phyloP scores from a whole-genome alignment of 2,329 filamentous ascomycete genomes.

The Aspergillus niger region DNA sequence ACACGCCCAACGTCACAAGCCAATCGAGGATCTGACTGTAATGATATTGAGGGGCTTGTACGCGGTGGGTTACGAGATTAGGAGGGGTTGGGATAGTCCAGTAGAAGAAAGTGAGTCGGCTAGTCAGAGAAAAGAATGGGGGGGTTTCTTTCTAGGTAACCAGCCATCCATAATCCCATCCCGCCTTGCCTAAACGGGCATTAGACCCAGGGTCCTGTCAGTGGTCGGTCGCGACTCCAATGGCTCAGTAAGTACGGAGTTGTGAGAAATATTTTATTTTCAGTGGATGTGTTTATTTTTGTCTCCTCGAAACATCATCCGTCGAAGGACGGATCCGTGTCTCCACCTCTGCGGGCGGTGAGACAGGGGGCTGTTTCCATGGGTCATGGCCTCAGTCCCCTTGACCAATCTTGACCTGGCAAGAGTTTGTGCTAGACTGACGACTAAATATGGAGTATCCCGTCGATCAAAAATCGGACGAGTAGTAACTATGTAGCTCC shows the following conservation, averaged over 20 bases:
- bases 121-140: not conserved
- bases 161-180: not conserved
- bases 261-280: not conserved
- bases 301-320: not conserved
- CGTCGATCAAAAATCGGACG: not conserved
- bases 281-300: too few relatives aligned
- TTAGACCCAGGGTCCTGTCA: constrained; percentile 1
- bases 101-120: not conserved
- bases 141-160: not conserved
- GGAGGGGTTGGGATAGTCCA: not conserved
- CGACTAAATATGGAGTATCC: too few relatives aligned
- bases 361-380: not conserved
- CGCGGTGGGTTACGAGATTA: not conserved
- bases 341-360: constrained; percentile 1
- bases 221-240: not conserved
- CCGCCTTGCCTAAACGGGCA: not conserved
- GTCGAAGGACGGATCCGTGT: not conserved
- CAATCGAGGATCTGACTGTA: not conserved
- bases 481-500: not conserved
- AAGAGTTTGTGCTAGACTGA: not conserved
- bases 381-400: not conserved
- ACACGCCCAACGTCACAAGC: not conserved
- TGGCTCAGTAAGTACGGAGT: not conserved
- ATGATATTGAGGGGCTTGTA: not conserved
- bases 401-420: not conserved